Evolutionary conservation across 78 protist species (phyloP), one percentile per base, ranked within the genome.

Genomic region (Isochrysis galbana): DNA sequence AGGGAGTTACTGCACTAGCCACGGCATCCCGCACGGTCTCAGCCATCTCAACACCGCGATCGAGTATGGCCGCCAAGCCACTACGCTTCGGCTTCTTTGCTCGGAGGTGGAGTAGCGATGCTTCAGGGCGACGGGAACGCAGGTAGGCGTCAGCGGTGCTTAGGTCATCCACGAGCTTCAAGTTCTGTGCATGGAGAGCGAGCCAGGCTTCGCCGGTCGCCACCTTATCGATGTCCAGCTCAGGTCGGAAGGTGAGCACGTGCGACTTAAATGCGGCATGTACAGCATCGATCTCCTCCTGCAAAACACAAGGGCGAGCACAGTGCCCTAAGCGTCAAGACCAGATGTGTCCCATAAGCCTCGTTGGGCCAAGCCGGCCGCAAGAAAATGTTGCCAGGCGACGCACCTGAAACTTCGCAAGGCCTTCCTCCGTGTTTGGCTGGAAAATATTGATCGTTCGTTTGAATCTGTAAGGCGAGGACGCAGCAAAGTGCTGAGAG

Each of bases 161-260:
- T 21, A 80, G 87, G 5, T 11, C 51, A 34, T 80, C 87, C 25
- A 80, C 54, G 54, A 80, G 87, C 1, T 51, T 39, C 34, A 2
- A 51, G 42, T 10, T 19, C n/a, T 1, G 51, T 14, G 87, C 87
- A 34, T 44, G 54, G 21, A 23, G 5, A 14, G 87, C 87, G n/a
- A 80, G 51, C 87, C 87, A 80, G 34, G 87, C 2, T 51, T 80
- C 87, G 32, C 87, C 87, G 29, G 87, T 80, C 41, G 41, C 26
- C 23, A 80, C 87, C 23, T 22, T 23, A 0, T 19, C 87, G 4
- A 29, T 1, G 87, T 80, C 87, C 42, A 80, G 61, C 42, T 0
- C 0, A 23, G 87, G n/a, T 0, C 87, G 46, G 54, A 26, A 0
- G 34, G 17, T 2, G 7, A 32, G 5, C 29, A 80, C 54, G 87